Evolutionary conservation across 129 eudicot species (phyloP), one percentile per base, ranked within the genome.

Genomic region (Flaveria linearis): DNA sequence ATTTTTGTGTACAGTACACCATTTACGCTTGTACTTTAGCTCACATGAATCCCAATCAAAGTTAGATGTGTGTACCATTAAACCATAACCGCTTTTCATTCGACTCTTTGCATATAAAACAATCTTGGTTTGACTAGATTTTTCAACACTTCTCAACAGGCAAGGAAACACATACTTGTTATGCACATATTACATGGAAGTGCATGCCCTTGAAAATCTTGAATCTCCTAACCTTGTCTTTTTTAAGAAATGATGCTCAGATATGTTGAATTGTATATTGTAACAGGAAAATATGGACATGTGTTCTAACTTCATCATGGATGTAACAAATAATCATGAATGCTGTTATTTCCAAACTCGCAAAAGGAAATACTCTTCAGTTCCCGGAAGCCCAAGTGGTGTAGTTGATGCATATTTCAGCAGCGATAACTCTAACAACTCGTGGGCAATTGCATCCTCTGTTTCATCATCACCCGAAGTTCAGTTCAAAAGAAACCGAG

Each of bases 361-460:
- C 77, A 91, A 94, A 80, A 78, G 96, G 25, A 94, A 85, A 75
- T 67, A 72, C 65, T 64, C 69, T 23, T 76, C 85, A 1, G 72
- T 73, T 52, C 91, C 95, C 0, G 80, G 82, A 60, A 88, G 98
- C 74, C 98, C 98, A 45, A 88, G 60, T 55, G 95, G 88, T 20
- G 89, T 87, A 22, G 78, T 93, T 36, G 95, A 90, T 87, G 87
- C 87, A 33, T 79, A 86, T 78, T 82, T 88, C 69, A 85, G 90
- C 85, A 79, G 88, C 15, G 92, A 90, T 50, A 93, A 88, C 82
- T 85, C 89, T 17, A 84, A 82, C 57, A 87, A 88, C 26, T 88
- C 92, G 9, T 88, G 97, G 90, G 78, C 82, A 7, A 72, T 75
- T 71, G 86, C 86, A 20, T 85, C 88, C 47, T 83, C 89, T 0